Conservation (phyloP, 306 rosid genomes). For the Mucuna pruriens region DNA sequence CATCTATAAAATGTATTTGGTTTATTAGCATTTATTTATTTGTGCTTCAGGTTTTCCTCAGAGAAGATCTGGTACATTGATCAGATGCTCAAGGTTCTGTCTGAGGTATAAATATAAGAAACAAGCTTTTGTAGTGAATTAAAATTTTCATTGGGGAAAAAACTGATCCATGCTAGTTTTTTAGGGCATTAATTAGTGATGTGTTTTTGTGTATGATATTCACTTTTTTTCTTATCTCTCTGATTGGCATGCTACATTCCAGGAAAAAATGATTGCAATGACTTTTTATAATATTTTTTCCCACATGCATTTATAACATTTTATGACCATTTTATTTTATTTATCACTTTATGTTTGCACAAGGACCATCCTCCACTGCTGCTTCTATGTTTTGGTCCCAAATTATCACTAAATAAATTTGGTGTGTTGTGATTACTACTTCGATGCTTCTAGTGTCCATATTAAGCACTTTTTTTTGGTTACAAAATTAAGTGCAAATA, state of each 20-base stretch:
- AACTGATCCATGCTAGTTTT: not conserved
- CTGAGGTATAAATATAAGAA: not conserved
- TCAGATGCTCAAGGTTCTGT: conserved; percentile 15
- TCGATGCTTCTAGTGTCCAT: not conserved
- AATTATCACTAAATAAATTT: not conserved
- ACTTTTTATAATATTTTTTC: not conserved
- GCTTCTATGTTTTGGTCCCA: not conserved
- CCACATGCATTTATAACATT: not conserved
- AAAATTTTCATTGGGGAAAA: not conserved
- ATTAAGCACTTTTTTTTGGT: not conserved
- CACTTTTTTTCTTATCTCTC: not conserved
- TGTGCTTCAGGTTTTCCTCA: conserved; percentile 7
- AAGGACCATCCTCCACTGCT: not conserved
- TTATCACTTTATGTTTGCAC: not conserved
- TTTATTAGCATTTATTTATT: not conserved
- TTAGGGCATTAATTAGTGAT: not conserved
- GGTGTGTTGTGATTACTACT: not conserved
- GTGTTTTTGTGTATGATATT: not conserved
- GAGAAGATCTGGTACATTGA: conserved; percentile 22
- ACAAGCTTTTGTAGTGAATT: not conserved
- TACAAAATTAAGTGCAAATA: not conserved
- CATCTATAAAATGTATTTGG: not conserved
- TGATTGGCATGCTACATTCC: not conserved
- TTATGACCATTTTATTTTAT: not conserved
- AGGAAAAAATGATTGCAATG: not conserved